Base-by-base conservation (phyloP, 306 rosid species). In the Glycine latifolia region DNA sequence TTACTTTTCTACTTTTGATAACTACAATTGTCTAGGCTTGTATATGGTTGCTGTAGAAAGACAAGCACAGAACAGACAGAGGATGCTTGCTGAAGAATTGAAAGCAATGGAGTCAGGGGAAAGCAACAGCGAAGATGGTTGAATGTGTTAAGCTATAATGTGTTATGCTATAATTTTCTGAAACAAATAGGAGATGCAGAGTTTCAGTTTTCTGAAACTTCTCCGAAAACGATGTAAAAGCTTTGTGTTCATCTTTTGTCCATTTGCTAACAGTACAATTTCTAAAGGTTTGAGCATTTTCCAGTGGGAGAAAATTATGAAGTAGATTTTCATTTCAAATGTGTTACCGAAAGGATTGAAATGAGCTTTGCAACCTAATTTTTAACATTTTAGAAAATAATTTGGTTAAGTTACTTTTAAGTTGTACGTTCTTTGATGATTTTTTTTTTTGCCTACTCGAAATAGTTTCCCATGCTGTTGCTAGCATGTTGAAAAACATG, bases 41-140 rank as follows among this genome's bases (percentile, higher is more conserved):
- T 87, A 87, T 74, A 68, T 84, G 90, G 90, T 87, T 78, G 90
- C 90, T 49, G 79, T 79, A 49, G 87, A 87, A 74, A 74, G 90
- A 63, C 87, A 87, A 63, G 4, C 31, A 61, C 54, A 87, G 62
- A 87, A 87, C 62, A 84, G 90, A 77, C 70, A 74, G 53, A 87
- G 66, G 80, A 87, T 87, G 84, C 43, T 87, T 10, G 87, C 90
- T 14, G 86, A 87, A 87, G 73, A 78, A 35, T 74, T 87, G 86
- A 77, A 44, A 44, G 83, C 37, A 71, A 77, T 84, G 87, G 87
- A 81, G 10, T 68, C 74, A 33, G 87, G 31, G 31, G 31, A 26
- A 26, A 26, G 31, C 31, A 26, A 26, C 31, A 2, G 58, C 2
- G 8, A 62, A 35, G 84, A 78, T 4, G 58, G 6, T 8, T 87